These are phyloP conservation scores for Fusarium nurragi DNA, from an alignment of 2,329 filamentous ascomycete genomes.

Conservation along the genomic window DNA sequence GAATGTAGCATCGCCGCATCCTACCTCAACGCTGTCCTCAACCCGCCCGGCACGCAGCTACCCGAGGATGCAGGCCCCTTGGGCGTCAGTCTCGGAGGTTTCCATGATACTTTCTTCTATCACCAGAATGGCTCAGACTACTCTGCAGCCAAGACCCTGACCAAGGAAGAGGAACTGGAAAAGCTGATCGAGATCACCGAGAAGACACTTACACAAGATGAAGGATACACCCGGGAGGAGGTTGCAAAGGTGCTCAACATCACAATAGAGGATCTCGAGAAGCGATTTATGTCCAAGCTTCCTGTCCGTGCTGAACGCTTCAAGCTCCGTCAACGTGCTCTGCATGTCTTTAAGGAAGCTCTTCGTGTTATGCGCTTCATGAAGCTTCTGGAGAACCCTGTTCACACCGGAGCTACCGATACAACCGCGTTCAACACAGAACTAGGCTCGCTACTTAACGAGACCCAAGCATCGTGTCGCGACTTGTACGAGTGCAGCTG, in stretches of 20 bases:
- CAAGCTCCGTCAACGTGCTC: conserved; percentile 84
- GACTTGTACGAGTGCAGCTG: conserved; percentile 92
- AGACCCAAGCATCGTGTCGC: conserved; percentile 87
- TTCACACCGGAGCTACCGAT: conserved; percentile 56
- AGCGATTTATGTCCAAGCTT: conserved; percentile 85
- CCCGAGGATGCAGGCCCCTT: conserved; percentile 83
- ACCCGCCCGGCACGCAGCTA: conserved; percentile 67
- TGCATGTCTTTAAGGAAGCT: conserved; percentile 92
- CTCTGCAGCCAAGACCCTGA: conserved; percentile 54
- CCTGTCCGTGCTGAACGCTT: conserved; percentile 89
- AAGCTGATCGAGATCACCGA: conserved; percentile 76
- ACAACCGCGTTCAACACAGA: conserved; percentile 70
- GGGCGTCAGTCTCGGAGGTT: conserved; percentile 82
- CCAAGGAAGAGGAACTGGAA: conserved; percentile 73
- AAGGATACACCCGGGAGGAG: conserved; percentile 89
- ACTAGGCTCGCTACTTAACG: conserved; percentile 86
- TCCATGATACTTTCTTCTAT: conserved; percentile 84
- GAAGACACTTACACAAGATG: conserved; percentile 76
- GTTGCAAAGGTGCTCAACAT: conserved; percentile 78
- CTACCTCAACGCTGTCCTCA: conserved; percentile 68
- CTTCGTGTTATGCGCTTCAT: conserved; percentile 86
- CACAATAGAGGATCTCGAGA: conserved; percentile 75
- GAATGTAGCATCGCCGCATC: conserved; percentile 91
- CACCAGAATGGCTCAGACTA: conserved; percentile 51
- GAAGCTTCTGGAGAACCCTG: conserved; percentile 71